These are phyloP conservation scores for Phenoliferia sp. DNA, from an alignment of 1,284 basidiomycete genomes.

Conservation along the genomic window DNA sequence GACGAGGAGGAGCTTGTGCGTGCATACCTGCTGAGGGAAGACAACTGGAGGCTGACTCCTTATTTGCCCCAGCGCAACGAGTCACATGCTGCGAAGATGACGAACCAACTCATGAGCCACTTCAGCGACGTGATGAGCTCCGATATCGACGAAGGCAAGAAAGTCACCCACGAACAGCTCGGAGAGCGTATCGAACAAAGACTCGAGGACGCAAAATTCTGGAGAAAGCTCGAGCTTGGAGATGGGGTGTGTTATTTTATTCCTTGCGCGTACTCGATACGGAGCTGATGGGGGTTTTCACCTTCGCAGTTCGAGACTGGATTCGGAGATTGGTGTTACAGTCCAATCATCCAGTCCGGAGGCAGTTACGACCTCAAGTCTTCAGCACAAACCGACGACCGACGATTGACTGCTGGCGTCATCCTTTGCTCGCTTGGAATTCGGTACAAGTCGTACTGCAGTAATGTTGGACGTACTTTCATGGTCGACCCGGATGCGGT, in stretches of 20 bases:
- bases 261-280: background rate
- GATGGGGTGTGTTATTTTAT: constrained; percentile 25
- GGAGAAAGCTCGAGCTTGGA: constrained; percentile 55
- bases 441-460: constrained; percentile 88
- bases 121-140: constrained; percentile 87
- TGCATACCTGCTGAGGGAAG: constrained; percentile 25
- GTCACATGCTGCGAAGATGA: constrained; percentile 68
- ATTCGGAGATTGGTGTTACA: constrained; percentile 86
- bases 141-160: constrained; percentile 84
- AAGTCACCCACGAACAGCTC: constrained; percentile 82
- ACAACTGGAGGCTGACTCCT: constrained; percentile 11
- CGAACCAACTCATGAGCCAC: constrained; percentile 76
- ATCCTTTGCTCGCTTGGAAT: constrained; percentile 83
- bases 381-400: constrained; percentile 75
- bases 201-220: constrained; percentile 66
- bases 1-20: constrained; percentile 84
- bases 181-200: constrained; percentile 77
- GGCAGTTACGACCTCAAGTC: constrained; percentile 84
- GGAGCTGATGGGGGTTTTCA: background rate
- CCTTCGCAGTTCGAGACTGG: constrained; percentile 69
- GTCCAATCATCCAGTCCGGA: constrained; percentile 91
- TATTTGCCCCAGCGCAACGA: constrained; percentile 59
- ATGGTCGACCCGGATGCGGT: constrained; percentile 90
- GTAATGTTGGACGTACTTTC: constrained; percentile 86
- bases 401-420: constrained; percentile 83